A percentile compares a stretch with the other conserved stretches of the same genome.
Conservation (phyloP, 2,329 filamentous ascomycete genomes). For the Ophiostoma tasmaniense region DNA sequence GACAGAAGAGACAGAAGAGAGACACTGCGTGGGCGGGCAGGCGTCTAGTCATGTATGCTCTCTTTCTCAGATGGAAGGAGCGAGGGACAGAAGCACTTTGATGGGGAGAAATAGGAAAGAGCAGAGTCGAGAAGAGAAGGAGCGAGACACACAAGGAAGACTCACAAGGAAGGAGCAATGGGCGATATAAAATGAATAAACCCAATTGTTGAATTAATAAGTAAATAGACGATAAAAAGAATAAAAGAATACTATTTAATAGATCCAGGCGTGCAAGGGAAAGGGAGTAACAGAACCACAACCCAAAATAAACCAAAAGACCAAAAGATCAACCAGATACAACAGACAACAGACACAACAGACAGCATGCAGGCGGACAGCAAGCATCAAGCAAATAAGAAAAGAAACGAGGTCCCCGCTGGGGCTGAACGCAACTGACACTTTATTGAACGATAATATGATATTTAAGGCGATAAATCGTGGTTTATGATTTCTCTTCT, state of each 20-base stretch:
- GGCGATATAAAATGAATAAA: background rate
- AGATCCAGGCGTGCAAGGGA: background rate
- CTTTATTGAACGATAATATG: constrained; percentile 3
- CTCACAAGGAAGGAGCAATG: background rate
- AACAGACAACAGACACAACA: background rate
- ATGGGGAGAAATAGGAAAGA: background rate
- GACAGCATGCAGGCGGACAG: background rate
- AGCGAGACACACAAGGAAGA: background rate
- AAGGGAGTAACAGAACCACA: background rate
- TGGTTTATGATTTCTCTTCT: background rate
- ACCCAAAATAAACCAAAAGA: background rate
- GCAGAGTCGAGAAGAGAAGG: background rate
- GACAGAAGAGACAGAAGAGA: background rate
- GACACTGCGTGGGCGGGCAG: constrained; percentile 13
- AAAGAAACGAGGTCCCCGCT: constrained; percentile 10
- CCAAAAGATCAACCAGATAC: background rate
- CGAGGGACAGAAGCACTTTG: background rate
- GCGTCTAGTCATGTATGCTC: constrained; percentile 17
- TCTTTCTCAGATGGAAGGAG: constrained; percentile 8
- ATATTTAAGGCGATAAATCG: constrained; percentile 9
- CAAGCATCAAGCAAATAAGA: constrained; percentile 1
- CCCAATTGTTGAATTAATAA: background rate
- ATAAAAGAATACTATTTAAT: background rate
- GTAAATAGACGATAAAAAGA: background rate
- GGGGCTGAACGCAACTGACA: constrained; percentile 16